These are phyloP conservation scores for Kickxella alabastrina DNA, from an alignment of 192 early-diverging fungal species.

Conservation along the genomic window DNA sequence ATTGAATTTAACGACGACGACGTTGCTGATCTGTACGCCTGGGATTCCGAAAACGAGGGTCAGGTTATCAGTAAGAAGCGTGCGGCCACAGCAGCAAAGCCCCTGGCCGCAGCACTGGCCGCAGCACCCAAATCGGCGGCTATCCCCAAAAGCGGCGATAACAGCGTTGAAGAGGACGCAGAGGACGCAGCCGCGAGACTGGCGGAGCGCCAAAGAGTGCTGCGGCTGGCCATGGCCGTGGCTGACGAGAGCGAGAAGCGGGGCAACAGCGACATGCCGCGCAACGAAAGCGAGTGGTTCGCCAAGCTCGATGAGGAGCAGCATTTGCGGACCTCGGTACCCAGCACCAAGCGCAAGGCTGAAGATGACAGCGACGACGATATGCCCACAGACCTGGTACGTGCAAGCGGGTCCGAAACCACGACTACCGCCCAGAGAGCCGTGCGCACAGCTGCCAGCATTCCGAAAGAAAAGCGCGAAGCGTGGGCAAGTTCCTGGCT, in stretches of 20 bases:
- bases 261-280: constrained; percentile 18
- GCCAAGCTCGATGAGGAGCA: constrained; percentile 21
- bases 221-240: constrained; percentile 32
- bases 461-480: constrained; percentile 26
- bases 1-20: constrained; percentile 17
- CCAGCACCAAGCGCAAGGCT: constrained; percentile 8
- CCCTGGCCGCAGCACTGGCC: not conserved
- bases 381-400: constrained; percentile 14
- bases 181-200: not conserved
- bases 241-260: constrained; percentile 11
- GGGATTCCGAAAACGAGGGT: constrained; percentile 15
- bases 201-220: constrained; percentile 19
- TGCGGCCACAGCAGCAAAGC: not conserved
- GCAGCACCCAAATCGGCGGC: not conserved
- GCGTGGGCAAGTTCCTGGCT: constrained; percentile 79
- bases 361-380: constrained; percentile 33
- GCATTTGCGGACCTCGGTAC: not conserved
- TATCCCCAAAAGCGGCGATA: not conserved
- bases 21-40: constrained; percentile 39
- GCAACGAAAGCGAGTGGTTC: constrained; percentile 33
- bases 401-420: constrained; percentile 5
- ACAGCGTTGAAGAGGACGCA: not conserved
- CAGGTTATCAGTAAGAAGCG: not conserved
- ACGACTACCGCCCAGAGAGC: not conserved
- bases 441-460: not conserved